Base-by-base conservation (phyloP, 345 rosid genomes). In the Salix suchowensis region DNA sequence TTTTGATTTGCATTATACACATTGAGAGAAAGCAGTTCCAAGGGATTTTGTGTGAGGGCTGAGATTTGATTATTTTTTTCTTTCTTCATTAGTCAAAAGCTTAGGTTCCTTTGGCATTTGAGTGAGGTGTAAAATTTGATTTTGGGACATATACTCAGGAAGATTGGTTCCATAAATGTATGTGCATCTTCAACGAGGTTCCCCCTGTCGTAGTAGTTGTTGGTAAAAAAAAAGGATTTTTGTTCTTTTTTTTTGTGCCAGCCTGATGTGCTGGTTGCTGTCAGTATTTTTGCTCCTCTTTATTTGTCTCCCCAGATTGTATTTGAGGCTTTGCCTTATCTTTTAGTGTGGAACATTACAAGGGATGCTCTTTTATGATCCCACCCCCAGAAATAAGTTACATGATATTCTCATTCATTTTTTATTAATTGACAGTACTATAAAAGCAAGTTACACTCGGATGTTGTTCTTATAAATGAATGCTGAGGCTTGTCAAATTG, bases 81-180 rank as follows among this genome's bases (percentile, higher is more conserved):
- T 23, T 44, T 68, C 55, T 21, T 50, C 36, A 52, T 73, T 81
- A 76, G 85, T 39, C 74, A 76, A 73, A 82, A 77, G 79, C 77
- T 75, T 82, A 83, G 86, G 78, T 75, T 85, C 78, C 80, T 83
- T 86, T 85, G 82, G 85, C 82, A 82, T 81, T 85, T 83, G 87
- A 85, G 84, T 87, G 91, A 83, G 89, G 83, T 85, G 89, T 89
- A 89, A 85, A 85, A 87, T 85, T 83, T 60, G 88, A 84, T 83
- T 83, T 87, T 86, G 85, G 88, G 75, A 79, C 82, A 77, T 80
- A 82, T 84, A 80, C 85, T 85, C 81, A 30, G 76, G 85, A 84
- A 82, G 89, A 84, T 84, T 76, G 83, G 78, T 84, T 82, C 81
- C 39, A 77, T 82, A 82, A 84, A 78, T 68, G 73, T 80, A 77